Percentiles rank a stretch among this genome's conserved stretches.
phyloP scores from a whole-genome alignment of 352 stramenopile genomes.

The Pythium apleroticum region DNA sequence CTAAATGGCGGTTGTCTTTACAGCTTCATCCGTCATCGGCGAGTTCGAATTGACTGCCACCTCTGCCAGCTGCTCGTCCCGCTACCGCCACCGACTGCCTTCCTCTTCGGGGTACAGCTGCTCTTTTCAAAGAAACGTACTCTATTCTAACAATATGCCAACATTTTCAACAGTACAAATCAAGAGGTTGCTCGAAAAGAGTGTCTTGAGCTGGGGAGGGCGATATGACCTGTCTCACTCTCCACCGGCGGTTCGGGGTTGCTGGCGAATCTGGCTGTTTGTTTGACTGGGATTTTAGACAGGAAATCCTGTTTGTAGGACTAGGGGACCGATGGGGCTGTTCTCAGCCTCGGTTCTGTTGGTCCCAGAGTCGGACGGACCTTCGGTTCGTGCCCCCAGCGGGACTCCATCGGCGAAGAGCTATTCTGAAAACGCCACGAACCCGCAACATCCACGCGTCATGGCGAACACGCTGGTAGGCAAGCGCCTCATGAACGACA shows the following conservation, averaged over 20 bases:
- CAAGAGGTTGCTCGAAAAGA: background rate
- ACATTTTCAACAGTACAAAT: background rate
- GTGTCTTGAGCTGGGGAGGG: slow-evolving; percentile 1
- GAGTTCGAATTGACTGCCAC: too few relatives aligned
- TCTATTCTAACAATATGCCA: too few relatives aligned
- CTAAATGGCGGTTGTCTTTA: too few relatives aligned
- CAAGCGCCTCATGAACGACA: slow-evolving; percentile 7
- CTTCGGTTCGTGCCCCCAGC: background rate
- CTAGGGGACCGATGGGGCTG: slow-evolving; percentile 8
- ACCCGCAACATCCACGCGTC: background rate
- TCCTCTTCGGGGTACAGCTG: background rate
- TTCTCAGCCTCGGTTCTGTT: slow-evolving; percentile 10
- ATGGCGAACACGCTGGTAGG: background rate
- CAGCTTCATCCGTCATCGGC: too few relatives aligned
- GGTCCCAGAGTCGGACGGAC: slow-evolving; percentile 1
- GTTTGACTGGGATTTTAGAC: background rate
- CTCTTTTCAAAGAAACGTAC: too few relatives aligned
- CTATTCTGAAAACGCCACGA: slow-evolving; percentile 5
- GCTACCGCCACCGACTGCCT: background rate
- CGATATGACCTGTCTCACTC: slow-evolving; percentile 12
- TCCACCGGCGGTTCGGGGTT: background rate
- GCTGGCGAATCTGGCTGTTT: background rate
- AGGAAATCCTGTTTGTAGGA: background rate
- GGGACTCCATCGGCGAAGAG: background rate
- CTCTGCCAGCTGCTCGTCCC: background rate